Conservation (phyloP, 1,284 basidiomycete species). For the Heterobasidion annosum region DNA sequence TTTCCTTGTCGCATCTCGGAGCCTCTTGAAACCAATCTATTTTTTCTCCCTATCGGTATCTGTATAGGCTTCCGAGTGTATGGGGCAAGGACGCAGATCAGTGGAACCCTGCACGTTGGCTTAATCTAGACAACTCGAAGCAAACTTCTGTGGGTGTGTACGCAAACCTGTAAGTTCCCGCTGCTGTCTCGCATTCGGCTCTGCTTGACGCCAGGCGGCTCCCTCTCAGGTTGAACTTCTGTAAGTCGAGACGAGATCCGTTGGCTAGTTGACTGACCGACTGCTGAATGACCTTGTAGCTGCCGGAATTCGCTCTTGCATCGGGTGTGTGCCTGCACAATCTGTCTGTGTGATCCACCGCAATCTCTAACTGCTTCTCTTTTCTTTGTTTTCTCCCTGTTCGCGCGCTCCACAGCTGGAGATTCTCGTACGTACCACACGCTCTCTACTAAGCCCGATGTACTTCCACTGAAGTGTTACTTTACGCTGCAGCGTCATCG, state of each 20-base stretch:
- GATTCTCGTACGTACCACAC: conserved; percentile 19
- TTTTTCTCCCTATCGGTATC: background rate
- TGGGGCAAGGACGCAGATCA: conserved; percentile 42
- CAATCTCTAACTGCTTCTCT: background rate
- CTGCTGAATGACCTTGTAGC: conserved; percentile 1
- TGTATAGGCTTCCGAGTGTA: conserved; percentile 20
- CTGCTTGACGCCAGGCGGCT: background rate
- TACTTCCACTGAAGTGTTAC: background rate
- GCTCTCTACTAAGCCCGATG: too few species aligned
- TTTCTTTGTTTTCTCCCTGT: background rate
- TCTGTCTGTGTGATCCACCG: background rate
- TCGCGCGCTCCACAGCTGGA: conserved; percentile 12
- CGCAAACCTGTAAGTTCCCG: conserved; percentile 36
- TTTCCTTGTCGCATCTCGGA: background rate
- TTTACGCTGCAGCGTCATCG: conserved; percentile 13
- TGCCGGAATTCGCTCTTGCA: conserved; percentile 18
- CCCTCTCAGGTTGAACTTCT: conserved; percentile 13
- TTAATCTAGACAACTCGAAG: conserved; percentile 23
- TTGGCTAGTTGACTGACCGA: background rate
- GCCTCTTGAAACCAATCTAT: background rate
- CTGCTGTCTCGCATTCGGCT: background rate
- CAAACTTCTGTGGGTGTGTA: conserved; percentile 35
- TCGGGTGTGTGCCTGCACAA: conserved; percentile 8
- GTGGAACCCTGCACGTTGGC: conserved; percentile 45
- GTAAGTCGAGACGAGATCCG: conserved; percentile 1